A percentile compares a stretch with the other conserved stretches of the same genome.
phyloP scores from a whole-genome alignment of 352 stramenopile species.

The Phytophthora brassicae region DNA sequence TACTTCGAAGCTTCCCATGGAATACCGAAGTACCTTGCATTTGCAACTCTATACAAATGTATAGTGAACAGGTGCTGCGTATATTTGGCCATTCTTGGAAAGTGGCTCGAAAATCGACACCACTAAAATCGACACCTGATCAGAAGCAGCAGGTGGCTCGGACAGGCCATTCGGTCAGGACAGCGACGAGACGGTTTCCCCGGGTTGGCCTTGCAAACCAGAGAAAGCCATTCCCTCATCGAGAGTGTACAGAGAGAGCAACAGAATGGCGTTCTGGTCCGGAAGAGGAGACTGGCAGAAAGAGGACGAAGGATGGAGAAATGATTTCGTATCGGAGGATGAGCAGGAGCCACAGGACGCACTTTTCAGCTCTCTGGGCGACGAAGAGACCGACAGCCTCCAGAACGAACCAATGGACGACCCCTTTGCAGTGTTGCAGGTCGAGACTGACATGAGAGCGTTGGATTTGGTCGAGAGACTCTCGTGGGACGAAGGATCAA shows the following conservation, averaged over 20 bases:
- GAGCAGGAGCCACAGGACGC: conserved; percentile 23
- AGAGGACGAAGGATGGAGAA: conserved; percentile 13
- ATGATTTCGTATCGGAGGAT: background rate
- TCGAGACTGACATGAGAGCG: conserved; percentile 4
- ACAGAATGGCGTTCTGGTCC: conserved; percentile 30
- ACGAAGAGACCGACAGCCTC: conserved; percentile 5
- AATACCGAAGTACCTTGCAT: no score
- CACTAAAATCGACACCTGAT: background rate
- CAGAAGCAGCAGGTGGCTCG: conserved; percentile 7
- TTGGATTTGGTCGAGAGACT: conserved; percentile 25
- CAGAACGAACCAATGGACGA: conserved; percentile 11
- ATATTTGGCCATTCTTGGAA: background rate
- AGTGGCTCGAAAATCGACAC: background rate
- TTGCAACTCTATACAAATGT: no score
- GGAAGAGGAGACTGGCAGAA: conserved; percentile 23
- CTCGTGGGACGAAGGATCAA: conserved; percentile 32
- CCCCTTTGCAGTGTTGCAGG: conserved; percentile 10
- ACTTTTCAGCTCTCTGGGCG: conserved; percentile 24
- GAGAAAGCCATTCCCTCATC: conserved; percentile 23
- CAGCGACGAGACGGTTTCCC: conserved; percentile 27
- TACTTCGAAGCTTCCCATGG: no score
- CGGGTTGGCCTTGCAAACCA: conserved; percentile 13
- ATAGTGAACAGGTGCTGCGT: conserved; percentile 8
- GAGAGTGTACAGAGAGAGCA: conserved; percentile 15
- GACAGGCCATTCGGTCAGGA: conserved; percentile 29